These are phyloP conservation scores for Sporothrix humicola DNA, from an alignment of 2,329 filamentous ascomycete genomes.

Conservation along the genomic window DNA sequence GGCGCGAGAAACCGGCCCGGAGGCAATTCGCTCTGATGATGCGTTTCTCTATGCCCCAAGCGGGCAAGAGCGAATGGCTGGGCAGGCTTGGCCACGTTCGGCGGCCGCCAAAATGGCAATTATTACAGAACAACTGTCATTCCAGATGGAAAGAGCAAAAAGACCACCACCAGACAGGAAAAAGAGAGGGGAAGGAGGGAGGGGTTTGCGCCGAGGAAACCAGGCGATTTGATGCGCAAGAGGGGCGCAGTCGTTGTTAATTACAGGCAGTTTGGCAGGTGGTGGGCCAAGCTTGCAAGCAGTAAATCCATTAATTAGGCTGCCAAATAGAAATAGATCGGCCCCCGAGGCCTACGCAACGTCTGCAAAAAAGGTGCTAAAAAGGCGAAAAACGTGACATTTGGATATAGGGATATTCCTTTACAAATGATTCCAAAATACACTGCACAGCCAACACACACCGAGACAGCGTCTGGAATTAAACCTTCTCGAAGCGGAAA, in stretches of 20 bases:
- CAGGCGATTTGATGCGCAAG: slow-evolving; percentile 12
- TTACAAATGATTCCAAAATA: slow-evolving; percentile 15
- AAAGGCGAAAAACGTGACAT: not conserved
- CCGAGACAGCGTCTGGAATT: not conserved
- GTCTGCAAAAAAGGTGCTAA: too few relatives aligned
- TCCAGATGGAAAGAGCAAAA: slow-evolving; percentile 6
- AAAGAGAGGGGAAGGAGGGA: not conserved
- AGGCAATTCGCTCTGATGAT: slow-evolving; percentile 25
- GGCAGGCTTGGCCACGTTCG: slow-evolving; percentile 15
- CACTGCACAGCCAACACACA: slow-evolving; percentile 4
- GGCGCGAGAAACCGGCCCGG: slow-evolving; percentile 24
- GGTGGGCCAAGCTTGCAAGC: not conserved
- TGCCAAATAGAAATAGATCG: slow-evolving; percentile 16
- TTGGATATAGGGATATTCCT: slow-evolving; percentile 22
- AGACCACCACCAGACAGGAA: too few relatives aligned
- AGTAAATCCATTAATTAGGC: not conserved
- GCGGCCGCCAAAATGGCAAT: not conserved
- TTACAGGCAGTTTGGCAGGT: slow-evolving; percentile 20
- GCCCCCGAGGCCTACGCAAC: slow-evolving; percentile 6
- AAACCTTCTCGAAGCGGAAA: slow-evolving; percentile 23
- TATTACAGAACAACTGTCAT: slow-evolving; percentile 23
- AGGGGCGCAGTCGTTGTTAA: slow-evolving; percentile 19
- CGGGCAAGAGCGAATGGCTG: slow-evolving; percentile 24
- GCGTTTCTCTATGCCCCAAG: not conserved
- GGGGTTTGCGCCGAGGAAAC: slow-evolving; percentile 12